Percentiles rank a stretch among this genome's conserved stretches.
Conservation (phyloP, 2,329 filamentous ascomycete species). For the Penicillium expansum region DNA sequence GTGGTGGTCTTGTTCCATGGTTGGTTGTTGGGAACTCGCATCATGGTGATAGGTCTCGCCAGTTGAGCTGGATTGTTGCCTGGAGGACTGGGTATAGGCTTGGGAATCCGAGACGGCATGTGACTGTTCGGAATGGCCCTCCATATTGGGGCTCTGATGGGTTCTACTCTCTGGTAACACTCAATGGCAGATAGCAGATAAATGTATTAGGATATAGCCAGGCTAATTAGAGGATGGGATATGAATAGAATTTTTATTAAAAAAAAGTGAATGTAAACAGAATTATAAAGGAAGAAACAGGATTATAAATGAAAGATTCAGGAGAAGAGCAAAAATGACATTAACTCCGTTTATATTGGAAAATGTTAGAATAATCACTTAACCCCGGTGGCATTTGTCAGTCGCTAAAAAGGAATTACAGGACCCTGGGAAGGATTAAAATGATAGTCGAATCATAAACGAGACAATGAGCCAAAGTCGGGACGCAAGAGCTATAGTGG, state of each 20-base stretch:
- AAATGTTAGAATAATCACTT: background rate
- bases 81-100: background rate
- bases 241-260: background rate
- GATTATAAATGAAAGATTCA: background rate
- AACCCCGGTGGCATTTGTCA: conserved; percentile 5
- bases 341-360: background rate
- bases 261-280: background rate
- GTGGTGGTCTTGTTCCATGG: conserved; percentile 2
- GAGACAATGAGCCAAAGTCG: background rate
- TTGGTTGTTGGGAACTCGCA: background rate
- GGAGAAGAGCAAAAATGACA: background rate
- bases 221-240: background rate
- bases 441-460: background rate
- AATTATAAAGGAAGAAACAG: background rate
- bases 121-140: conserved; percentile 12
- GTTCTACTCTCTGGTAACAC: conserved; percentile 7
- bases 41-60: background rate
- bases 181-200: conserved; percentile 11
- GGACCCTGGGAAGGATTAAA: background rate
- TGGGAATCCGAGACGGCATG: conserved; percentile 16
- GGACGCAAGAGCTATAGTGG: conserved; percentile 15
- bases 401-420: background rate
- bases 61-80: background rate
- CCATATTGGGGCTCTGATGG: conserved; percentile 16
- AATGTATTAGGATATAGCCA: conserved; percentile 13